Conservation (phyloP, 805 yeast genomes). For the Ogataea pini region DNA sequence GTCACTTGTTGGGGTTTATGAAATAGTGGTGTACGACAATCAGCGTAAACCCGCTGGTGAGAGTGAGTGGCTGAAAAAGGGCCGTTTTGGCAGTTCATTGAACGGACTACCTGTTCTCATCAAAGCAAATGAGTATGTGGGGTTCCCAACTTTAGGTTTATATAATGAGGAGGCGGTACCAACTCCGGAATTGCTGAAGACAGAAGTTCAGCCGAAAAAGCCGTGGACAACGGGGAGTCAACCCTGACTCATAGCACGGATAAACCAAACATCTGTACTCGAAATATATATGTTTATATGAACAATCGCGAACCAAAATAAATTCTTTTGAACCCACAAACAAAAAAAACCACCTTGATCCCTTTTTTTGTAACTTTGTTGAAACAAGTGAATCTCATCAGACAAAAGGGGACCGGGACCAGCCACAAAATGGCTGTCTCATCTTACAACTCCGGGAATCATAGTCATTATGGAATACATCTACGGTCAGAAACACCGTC, state of each 20-base stretch:
- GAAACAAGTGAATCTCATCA: background rate
- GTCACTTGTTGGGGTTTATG: constrained; percentile 8
- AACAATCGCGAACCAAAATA: too few species aligned
- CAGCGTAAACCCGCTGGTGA: constrained; percentile 1
- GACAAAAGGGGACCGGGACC: background rate
- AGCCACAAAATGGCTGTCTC: background rate
- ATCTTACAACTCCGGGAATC: background rate
- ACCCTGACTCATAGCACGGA: too few species aligned
- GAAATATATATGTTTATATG: too few species aligned
- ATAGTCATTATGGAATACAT: constrained; percentile 1
- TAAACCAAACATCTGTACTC: too few species aligned
- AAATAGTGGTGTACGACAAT: constrained; percentile 6
- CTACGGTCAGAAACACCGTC: constrained; percentile 2
- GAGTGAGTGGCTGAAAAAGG: constrained; percentile 7
- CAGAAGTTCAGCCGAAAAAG: background rate
- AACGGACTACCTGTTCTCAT: constrained; percentile 12
- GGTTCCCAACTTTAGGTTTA: constrained; percentile 3
- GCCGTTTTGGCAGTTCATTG: constrained; percentile 1
- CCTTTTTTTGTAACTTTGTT: background rate
- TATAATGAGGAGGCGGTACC: background rate
- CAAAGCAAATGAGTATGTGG: background rate
- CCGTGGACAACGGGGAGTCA: too few species aligned
- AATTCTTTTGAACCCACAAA: too few species aligned
- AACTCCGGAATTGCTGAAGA: background rate
- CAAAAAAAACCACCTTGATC: background rate